Conservation (phyloP, 148 eudicot genomes). For the Fagopyrum tataricum region DNA sequence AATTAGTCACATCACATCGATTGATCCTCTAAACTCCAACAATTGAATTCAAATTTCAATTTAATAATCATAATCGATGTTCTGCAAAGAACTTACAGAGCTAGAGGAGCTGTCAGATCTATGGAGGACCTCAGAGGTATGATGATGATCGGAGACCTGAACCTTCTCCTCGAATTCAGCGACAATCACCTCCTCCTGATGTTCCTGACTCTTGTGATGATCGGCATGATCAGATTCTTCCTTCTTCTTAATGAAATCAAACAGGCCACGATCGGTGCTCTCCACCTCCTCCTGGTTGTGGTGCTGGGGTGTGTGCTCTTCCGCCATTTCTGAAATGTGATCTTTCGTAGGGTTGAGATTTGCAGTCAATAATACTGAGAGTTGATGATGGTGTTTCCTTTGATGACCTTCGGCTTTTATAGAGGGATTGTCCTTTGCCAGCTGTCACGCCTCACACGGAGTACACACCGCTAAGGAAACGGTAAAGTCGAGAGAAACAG, state of each 20-base stretch:
- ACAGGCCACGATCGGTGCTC: conserved; percentile 11
- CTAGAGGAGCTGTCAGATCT: conserved; percentile 14
- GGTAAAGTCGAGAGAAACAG: neutral
- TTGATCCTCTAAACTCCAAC: neutral
- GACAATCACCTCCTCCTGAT: conserved; percentile 3
- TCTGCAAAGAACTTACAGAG: conserved; percentile 8
- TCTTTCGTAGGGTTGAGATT: neutral
- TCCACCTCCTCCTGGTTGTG: conserved; percentile 2
- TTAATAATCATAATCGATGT: neutral
- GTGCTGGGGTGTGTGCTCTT: conserved; percentile 5
- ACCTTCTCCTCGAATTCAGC: conserved; percentile 9
- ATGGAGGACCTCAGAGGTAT: neutral
- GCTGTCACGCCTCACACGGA: neutral
- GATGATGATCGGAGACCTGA: conserved; percentile 1
- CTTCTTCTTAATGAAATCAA: conserved; percentile 12
- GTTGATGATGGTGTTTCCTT: neutral
- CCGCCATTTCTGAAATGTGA: conserved; percentile 7
- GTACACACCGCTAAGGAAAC: neutral
- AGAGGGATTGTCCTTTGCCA: neutral
- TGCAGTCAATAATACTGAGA: neutral
- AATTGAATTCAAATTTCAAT: neutral
- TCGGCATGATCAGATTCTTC: neutral
- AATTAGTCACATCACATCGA: neutral
- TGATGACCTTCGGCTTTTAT: conserved; percentile 1
- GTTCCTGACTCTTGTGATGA: too few species aligned